phyloP scores from a whole-genome alignment of 2,329 filamentous ascomycete species.

The Cladophialophora immunda region DNA sequence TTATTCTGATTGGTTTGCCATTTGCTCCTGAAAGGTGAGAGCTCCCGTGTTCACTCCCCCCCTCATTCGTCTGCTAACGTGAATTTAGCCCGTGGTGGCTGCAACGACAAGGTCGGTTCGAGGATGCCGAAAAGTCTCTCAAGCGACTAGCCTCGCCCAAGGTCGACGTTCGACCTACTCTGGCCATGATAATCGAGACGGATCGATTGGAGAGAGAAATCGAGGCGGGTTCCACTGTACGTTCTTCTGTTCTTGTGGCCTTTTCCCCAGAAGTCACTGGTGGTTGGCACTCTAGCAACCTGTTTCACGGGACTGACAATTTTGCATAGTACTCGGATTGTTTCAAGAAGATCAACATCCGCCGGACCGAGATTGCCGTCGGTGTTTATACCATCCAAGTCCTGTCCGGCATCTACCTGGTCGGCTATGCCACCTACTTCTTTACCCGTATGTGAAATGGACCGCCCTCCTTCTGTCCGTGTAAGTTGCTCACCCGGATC shows the following conservation, averaged over 20 bases:
- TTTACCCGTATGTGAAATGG: conserved; percentile 50
- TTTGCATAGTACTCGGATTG: conserved; percentile 46
- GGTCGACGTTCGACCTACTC: conserved; percentile 52
- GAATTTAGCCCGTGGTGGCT: conserved; percentile 48
- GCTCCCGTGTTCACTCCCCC: background rate
- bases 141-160: conserved; percentile 47
- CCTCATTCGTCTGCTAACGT: background rate
- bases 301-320: background rate
- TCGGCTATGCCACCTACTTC: conserved; percentile 59
- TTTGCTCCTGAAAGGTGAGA: conserved; percentile 49
- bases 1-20: conserved; percentile 49
- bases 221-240: conserved; percentile 46
- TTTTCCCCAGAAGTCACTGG: background rate
- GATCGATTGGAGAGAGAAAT: conserved; percentile 51
- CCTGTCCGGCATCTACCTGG: conserved; percentile 53
- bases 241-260: background rate
- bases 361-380: conserved; percentile 56
- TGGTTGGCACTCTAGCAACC: background rate
- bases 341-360: conserved; percentile 53
- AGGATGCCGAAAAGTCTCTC: conserved; percentile 50
- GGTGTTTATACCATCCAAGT: conserved; percentile 56
- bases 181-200: conserved; percentile 54
- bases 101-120: conserved; percentile 47
- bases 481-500: background rate
- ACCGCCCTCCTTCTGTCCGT: background rate